Base-by-base conservation (phyloP, 768 basidiomycete genomes). In the Suillus tomentosus region DNA sequence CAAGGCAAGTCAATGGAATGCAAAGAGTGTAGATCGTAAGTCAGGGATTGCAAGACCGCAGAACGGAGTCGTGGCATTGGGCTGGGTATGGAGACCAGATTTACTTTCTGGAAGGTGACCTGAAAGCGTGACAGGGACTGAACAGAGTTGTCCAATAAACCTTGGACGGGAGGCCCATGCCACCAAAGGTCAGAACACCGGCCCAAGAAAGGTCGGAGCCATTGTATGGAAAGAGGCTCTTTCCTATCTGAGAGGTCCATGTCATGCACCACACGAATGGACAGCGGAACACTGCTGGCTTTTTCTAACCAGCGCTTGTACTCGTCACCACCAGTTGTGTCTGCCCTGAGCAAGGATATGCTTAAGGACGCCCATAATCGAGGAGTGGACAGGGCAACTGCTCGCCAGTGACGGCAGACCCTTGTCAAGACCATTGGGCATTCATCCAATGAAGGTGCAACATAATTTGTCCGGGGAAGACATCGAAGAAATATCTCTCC, bases 391-490 rank as follows among this genome's bases (percentile, higher is more conserved):
- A 74, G 34, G 14, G 74, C 69, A 11, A 78, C 71, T 19, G 63
- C 67, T 37, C 73, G 75, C 76, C 76, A 77, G n/a, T 62, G 67
- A 56, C 66, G 69, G 55, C 74, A 77, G 27, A 77, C 72, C 13
- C 51, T 68, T 34, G 68, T 67, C 51, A 77, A 65, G 40, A 76
- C 63, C 64, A 77, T 60, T 27, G 74, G 76, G 37, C 68, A 50
- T 31, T 69, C 68, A 31, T 47, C 40, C 34, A 63, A 60, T 7
- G 57, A 64, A 54, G 76, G 76, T 7, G 68, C 66, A 40, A 69
- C 61, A 42, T 76, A 78, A 2, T 66, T 65, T 14, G 67, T 67
- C 13, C 62, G 65, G 14, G 73, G 67, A 5, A 78, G 57, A 62
- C 72, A 77, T 27, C 70, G 66, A 43, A 64, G 67, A 63, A 77